Base-by-base conservation (phyloP, 345 rosid species). In the Populus ilicifolia region DNA sequence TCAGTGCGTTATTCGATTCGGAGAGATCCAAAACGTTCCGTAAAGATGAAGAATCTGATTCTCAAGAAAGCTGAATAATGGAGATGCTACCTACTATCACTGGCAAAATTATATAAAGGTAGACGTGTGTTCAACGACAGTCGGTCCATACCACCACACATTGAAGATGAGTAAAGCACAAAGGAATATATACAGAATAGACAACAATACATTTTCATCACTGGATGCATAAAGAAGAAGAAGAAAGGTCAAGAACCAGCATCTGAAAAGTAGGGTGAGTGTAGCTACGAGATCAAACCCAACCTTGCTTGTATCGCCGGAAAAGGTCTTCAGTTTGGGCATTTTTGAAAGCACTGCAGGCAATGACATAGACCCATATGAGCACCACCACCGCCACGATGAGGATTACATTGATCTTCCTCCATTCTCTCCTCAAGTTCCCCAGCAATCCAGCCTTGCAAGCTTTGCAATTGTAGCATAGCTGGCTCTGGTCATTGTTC, bases 361-460 rank as follows among this genome's bases (percentile, higher is more conserved):
- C 98, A 70, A 90, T 88, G 23, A 94, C 71, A 76, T 94, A 93
- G 74, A 93, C 98, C 77, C 87, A 91, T 13, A 94, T 94, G 44
- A 94, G 93, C 38, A 91, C 76, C 36, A 94, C 94, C 38, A 91
- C 86, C 2, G 97, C 82, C 38, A 90, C 89, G 5, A 93, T 94
- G 7, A 94, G 91, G 61, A 94, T 91, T 44, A 88, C 75, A 59
- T 91, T 94, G 69, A 89, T 90, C 83, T 84, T 93, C 81, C 98
- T 89, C 98, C 98, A 93, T 66, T 94, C 98, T 66, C 68, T 87
- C 74, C 97, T 88, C 48, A 94, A 85, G 82, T 90, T 94, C 30
- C 93, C 97, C 6, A 94, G 71, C 61, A 94, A 82, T 54, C 97
- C 98, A 54, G 97, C 98, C 83, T 83, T 91, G 92, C 98, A 94